Base-by-base conservation (phyloP, 306 rosid species). In the Vigna mungo region DNA sequence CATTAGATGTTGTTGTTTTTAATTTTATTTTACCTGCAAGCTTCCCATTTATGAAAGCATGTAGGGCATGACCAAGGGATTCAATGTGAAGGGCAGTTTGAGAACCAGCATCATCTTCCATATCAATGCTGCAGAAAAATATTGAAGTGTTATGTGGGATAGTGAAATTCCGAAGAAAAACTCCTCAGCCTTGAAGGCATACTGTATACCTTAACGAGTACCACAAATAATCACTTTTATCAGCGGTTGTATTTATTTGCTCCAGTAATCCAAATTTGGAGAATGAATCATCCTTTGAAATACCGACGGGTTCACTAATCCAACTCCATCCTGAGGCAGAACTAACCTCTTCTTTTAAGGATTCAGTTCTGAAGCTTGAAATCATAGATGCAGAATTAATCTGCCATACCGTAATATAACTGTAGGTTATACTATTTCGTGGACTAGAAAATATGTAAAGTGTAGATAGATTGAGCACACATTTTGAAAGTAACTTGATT, bases 171-270 rank as follows among this genome's bases (percentile, higher is more conserved):
- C 63, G 54, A 75, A 84, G 81, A 68, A 51, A 77, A 21, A 51
- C 34, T 20, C 34, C 18, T 73, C 54, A 79, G 76, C 68, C 62
- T 32, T 20, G 64, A 36, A 75, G 65, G 47, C 12, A 25, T 46
- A 25, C 66, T 71, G 2, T 43, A 12, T 89, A 95, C 97, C 97
- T 92, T 68, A 85, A 82, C 41, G 98, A 87, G 84, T 95, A 95
- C 98, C 97, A 95, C 66, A 95, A 81, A 79, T 95, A 95, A 80
- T 95, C 98, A 27, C 97, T 95, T 84, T 61, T 83, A 84, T 95
- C 98, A 58, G 98, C 93, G 8, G 98, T 95, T 5, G 97, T 92
- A 68, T 90, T 87, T 85, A 95, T 90, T 86, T 95, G 97, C 83
- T 95, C 98, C 54, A 87, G 81, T 23, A 95, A 85, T 86, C 97